These are phyloP conservation scores for Metschnikowia baotianmanensis DNA, from an alignment of 805 yeast genomes.

Conservation along the genomic window DNA sequence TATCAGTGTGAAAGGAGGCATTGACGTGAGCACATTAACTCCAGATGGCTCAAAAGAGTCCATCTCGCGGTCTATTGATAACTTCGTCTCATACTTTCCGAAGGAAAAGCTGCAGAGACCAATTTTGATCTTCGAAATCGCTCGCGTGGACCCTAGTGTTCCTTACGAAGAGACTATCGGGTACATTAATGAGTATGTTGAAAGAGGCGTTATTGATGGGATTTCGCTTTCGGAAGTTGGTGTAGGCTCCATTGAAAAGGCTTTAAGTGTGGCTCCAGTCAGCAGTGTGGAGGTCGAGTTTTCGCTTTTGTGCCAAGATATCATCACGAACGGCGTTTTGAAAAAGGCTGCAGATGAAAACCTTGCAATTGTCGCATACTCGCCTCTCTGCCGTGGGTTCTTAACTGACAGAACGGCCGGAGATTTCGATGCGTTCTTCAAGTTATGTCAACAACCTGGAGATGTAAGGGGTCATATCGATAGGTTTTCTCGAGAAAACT, in stretches of 20 bases:
- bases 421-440: slow-evolving; percentile 26
- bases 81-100: slow-evolving; percentile 32
- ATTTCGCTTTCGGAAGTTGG: slow-evolving; percentile 74
- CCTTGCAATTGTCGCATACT: slow-evolving; percentile 73
- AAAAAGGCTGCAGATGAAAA: slow-evolving; percentile 53
- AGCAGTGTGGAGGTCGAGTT: slow-evolving; percentile 76
- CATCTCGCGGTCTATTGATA: slow-evolving; percentile 48
- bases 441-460: slow-evolving; percentile 46
- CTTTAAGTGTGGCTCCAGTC: slow-evolving; percentile 54
- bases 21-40: slow-evolving; percentile 29
- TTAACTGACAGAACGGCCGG: slow-evolving; percentile 61
- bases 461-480: slow-evolving; percentile 54
- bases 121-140: slow-evolving; percentile 55
- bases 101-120: slow-evolving; percentile 29
- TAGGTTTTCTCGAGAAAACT: slow-evolving; percentile 58
- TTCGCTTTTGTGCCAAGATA: slow-evolving; percentile 66
- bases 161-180: slow-evolving; percentile 60
- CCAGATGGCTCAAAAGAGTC: slow-evolving; percentile 54
- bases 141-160: slow-evolving; percentile 60
- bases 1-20: slow-evolving; percentile 69
- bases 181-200: slow-evolving; percentile 55
- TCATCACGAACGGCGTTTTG: slow-evolving; percentile 60
- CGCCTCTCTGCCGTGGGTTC: slow-evolving; percentile 80
- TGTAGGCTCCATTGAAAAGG: slow-evolving; percentile 58
- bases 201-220: slow-evolving; percentile 64